These are phyloP conservation scores for Eragrostis tef DNA, from an alignment of 202 grass and related monocot species.

Conservation along the genomic window DNA sequence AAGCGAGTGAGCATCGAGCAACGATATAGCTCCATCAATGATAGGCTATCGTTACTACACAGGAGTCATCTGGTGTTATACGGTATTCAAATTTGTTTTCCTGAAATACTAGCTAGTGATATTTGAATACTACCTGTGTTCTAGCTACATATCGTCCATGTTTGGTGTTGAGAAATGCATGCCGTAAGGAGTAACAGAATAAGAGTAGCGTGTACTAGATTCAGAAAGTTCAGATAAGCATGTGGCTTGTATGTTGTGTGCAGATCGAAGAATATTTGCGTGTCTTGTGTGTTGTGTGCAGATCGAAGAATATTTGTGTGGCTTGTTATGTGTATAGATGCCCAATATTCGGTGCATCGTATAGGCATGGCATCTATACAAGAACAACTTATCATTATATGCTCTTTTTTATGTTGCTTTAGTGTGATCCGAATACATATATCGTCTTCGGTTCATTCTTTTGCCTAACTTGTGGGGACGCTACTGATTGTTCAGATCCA, in stretches of 20 bases:
- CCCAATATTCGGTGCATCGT: background rate
- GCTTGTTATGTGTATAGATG: background rate
- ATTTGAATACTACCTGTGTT: background rate
- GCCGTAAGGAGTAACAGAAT: background rate
- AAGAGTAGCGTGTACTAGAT: background rate
- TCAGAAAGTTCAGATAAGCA: slow-evolving; percentile 16
- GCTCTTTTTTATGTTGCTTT: slow-evolving; percentile 8
- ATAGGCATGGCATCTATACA: slow-evolving; percentile 19
- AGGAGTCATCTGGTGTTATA: background rate
- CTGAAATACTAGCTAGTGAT: background rate
- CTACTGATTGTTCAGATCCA: background rate
- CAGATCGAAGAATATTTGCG: too few relatives aligned
- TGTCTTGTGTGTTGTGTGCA: background rate
- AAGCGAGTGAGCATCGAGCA: slow-evolving; percentile 5
- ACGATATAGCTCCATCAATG: background rate
- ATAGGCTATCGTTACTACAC: background rate
- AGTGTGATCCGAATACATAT: slow-evolving; percentile 20
- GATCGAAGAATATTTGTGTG: slow-evolving; percentile 7
- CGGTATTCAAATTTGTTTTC: background rate
- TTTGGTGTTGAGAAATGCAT: slow-evolving; percentile 5
- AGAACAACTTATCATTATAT: background rate
- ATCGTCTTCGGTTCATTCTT: background rate
- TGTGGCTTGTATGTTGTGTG: background rate
- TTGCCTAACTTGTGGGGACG: background rate
- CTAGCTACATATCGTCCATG: background rate